A percentile compares a stretch with the other conserved stretches of the same genome.
Evolutionary conservation across 768 basidiomycete genomes (phyloP).

Genomic region (Vararia minispora): DNA sequence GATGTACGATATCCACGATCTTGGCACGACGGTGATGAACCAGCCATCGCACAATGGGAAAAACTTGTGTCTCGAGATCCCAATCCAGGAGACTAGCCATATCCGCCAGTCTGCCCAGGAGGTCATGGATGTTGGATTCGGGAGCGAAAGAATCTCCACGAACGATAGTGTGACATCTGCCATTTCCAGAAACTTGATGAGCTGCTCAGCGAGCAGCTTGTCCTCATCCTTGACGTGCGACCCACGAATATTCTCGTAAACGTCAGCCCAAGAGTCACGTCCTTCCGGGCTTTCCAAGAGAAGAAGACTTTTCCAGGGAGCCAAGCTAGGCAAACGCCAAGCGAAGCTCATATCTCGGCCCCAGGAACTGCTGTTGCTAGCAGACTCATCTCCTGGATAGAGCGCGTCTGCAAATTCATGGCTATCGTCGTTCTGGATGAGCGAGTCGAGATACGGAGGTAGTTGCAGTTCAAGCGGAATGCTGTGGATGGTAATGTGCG

Average conservation of each 20-base stretch:
- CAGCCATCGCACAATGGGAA: slow-evolving; percentile 86
- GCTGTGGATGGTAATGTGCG: slow-evolving; percentile 67
- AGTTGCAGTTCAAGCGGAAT: slow-evolving; percentile 81
- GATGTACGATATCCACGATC: slow-evolving; percentile 77
- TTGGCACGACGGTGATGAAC: slow-evolving; percentile 86
- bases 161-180: slow-evolving; percentile 70
- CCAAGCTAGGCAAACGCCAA: slow-evolving; percentile 61
- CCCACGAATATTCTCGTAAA: slow-evolving; percentile 46
- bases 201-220: slow-evolving; percentile 52
- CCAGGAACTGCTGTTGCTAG: slow-evolving; percentile 41
- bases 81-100: slow-evolving; percentile 75
- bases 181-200: slow-evolving; percentile 66
- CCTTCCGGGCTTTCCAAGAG: slow-evolving; percentile 50
- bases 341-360: slow-evolving; percentile 59
- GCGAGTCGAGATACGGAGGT: slow-evolving; percentile 65
- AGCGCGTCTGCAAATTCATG: slow-evolving; percentile 36
- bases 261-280: slow-evolving; percentile 36
- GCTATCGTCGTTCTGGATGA: slow-evolving; percentile 58
- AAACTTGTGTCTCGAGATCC: slow-evolving; percentile 73
- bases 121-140: background rate
- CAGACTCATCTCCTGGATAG: slow-evolving; percentile 36
- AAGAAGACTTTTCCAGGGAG: slow-evolving; percentile 89
- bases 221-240: slow-evolving; percentile 57
- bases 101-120: slow-evolving; percentile 52
- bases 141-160: slow-evolving; percentile 19